phyloP scores from a whole-genome alignment of 2,329 filamentous ascomycete genomes.

The Penicillium sp. region DNA sequence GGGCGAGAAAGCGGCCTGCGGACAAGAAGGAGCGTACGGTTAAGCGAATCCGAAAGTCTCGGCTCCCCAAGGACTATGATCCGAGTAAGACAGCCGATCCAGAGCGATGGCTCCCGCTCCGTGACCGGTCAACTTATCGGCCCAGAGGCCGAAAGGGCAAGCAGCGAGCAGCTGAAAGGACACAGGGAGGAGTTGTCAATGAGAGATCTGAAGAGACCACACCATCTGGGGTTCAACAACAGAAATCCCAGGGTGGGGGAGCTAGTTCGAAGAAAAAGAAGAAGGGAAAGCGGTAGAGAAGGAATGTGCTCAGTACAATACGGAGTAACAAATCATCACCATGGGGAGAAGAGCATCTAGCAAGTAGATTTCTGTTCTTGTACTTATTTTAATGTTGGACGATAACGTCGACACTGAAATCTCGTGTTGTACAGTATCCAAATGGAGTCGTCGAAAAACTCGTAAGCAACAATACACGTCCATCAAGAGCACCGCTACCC shows the following conservation, averaged over 20 bases:
- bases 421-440: background rate
- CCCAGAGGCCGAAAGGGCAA: conserved; percentile 93
- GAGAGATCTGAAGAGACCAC: conserved; percentile 68
- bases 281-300: conserved; percentile 53
- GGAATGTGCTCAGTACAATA: background rate
- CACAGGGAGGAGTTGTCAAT: conserved; percentile 81
- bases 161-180: conserved; percentile 76
- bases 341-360: background rate
- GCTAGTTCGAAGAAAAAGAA: conserved; percentile 55
- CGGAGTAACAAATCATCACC: background rate
- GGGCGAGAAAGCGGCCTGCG: conserved; percentile 47
- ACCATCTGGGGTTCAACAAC: conserved; percentile 35
- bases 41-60: conserved; percentile 52
- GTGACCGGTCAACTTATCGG: conserved; percentile 84
- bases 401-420: background rate
- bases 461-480: background rate
- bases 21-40: conserved; percentile 37
- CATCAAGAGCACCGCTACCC: background rate
- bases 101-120: conserved; percentile 90
- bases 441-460: background rate
- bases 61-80: conserved; percentile 60
- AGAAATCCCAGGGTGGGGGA: conserved; percentile 40
- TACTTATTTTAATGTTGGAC: background rate
- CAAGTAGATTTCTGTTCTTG: background rate
- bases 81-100: conserved; percentile 81